Evolutionary conservation across 2,329 filamentous ascomycete species (phyloP), one percentile per base, ranked within the genome.

Genomic region (Madurella fahalii): DNA sequence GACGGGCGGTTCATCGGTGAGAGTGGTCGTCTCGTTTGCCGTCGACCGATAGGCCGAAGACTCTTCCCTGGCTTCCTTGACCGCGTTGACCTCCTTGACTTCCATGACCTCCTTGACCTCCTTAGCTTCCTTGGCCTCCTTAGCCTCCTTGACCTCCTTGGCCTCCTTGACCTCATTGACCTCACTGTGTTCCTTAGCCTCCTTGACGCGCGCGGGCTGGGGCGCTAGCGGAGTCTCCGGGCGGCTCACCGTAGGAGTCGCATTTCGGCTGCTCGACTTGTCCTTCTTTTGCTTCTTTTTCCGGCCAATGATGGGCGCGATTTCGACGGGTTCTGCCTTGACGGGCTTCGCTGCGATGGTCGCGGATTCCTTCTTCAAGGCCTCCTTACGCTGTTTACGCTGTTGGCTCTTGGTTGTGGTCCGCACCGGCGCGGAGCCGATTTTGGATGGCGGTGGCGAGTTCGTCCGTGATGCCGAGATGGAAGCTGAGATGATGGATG

Each of bases 281-380:
- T 87, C 84, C 71, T 90, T 93, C 76, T 89, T 91, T 68, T 89
- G 83, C 73, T 93, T 94, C 77, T 90, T 93, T 76, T 91, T 91
- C 50, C 89, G 82, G 34, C 87, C 87, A 47, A 90, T 69, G 40
- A 95, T 87, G 0, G 90, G 89, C 8, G 84, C 89, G 61, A 82
- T 80, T 60, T 83, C 79, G 15, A 74, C 72, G 12, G 77, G 69
- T 55, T 85, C 84, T 13, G 72, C 64, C 47, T 77, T 76, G 59
- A 80, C 64, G 1, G 72, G 63, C 58, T 82, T 62, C 16, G 59
- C 80, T 2, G 71, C 72, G 56, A 84, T 77, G 34, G 77, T 68
- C 16, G 76, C 78, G 2, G 78, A 79, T 53, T 87, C 84, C 63
- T 85, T 83, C 64, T 84, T 87, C 56, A 82, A 74, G 16, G 79